Conservation (phyloP, 2,329 filamentous ascomycete species). For the Fusarium sp. region DNA sequence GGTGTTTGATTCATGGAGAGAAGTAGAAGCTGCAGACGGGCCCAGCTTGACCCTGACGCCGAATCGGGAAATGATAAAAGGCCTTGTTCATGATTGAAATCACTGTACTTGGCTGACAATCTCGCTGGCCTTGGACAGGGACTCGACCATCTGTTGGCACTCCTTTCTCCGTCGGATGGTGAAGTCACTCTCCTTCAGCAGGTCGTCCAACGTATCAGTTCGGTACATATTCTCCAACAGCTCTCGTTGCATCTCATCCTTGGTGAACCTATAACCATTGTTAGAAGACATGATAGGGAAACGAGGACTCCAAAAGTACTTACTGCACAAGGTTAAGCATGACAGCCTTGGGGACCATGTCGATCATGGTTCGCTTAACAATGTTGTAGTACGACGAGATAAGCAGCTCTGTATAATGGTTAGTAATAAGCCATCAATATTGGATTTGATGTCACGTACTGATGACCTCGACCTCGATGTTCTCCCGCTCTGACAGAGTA, state of each 20-base stretch:
- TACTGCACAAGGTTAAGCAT: slow-evolving; percentile 98
- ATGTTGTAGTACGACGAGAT: slow-evolving; percentile 99
- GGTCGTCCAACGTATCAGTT: slow-evolving; percentile 88
- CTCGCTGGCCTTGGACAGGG: slow-evolving; percentile 88
- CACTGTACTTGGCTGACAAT: slow-evolving; percentile 89
- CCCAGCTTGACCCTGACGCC: slow-evolving; percentile 27
- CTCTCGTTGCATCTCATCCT: slow-evolving; percentile 98
- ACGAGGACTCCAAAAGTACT: slow-evolving; percentile 57
- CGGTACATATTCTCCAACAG: slow-evolving; percentile 98
- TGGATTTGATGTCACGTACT: slow-evolving; percentile 71
- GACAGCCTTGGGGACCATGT: slow-evolving; percentile 99
- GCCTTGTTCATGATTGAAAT: slow-evolving; percentile 34
- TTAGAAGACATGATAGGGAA: slow-evolving; percentile 21
- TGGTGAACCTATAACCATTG: slow-evolving; percentile 78
- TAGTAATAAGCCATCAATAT: slow-evolving; percentile 13
- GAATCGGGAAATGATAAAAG: slow-evolving; percentile 31
- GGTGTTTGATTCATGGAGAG: slow-evolving; percentile 23
- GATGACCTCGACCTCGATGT: slow-evolving; percentile 97
- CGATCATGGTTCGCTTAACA: slow-evolving; percentile 97
- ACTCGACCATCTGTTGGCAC: slow-evolving; percentile 99
- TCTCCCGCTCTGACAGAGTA: slow-evolving; percentile 92
- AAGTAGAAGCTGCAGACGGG: slow-evolving; percentile 25
- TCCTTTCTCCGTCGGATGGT: slow-evolving; percentile 95
- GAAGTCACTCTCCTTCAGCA: slow-evolving; percentile 98
- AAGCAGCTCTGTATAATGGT: slow-evolving; percentile 78